Conservation (phyloP, 148 eudicot genomes). For the Pharnaceum exiguum region DNA sequence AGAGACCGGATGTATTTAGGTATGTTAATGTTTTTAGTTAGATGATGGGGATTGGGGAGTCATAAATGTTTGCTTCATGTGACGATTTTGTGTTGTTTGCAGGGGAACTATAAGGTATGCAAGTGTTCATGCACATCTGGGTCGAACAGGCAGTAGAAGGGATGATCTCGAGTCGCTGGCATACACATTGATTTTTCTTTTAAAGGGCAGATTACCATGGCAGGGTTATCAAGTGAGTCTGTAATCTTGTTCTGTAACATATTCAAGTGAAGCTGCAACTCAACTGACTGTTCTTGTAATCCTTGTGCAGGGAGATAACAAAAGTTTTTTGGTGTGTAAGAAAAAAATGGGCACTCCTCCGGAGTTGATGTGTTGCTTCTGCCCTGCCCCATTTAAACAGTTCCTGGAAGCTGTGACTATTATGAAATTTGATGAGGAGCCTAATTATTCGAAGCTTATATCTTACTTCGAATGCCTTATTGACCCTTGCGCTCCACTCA, state of each 20-base stretch:
- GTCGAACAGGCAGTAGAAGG: slow-evolving; percentile 91
- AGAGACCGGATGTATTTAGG: slow-evolving; percentile 97
- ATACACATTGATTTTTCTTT: slow-evolving; percentile 69
- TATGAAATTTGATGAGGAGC: slow-evolving; percentile 95
- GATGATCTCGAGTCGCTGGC: slow-evolving; percentile 86
- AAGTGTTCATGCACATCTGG: slow-evolving; percentile 96
- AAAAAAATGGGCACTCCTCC: slow-evolving; percentile 93
- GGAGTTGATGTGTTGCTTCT: slow-evolving; percentile 93
- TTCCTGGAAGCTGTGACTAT: slow-evolving; percentile 90
- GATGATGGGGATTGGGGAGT: too few relatives aligned
- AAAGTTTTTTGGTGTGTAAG: slow-evolving; percentile 83
- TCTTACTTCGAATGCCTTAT: slow-evolving; percentile 78
- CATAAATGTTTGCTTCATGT: too few relatives aligned
- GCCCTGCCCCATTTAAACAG: slow-evolving; percentile 79
- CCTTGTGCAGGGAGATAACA: slow-evolving; percentile 77
- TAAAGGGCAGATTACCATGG: slow-evolving; percentile 77
- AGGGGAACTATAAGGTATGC: slow-evolving; percentile 97
- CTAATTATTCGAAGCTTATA: slow-evolving; percentile 76
- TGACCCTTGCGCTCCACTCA: slow-evolving; percentile 68
- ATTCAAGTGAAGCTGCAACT: not conserved
- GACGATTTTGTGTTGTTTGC: slow-evolving; percentile 13
- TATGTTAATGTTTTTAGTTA: slow-evolving; percentile 33
- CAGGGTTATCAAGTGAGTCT: slow-evolving; percentile 81
- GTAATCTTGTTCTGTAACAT: slow-evolving; percentile 6
- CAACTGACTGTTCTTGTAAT: slow-evolving; percentile 12